Percentiles rank a stretch among this genome's conserved stretches.
phyloP scores from a whole-genome alignment of 2,329 filamentous ascomycete genomes.

The Xylaria sp. region DNA sequence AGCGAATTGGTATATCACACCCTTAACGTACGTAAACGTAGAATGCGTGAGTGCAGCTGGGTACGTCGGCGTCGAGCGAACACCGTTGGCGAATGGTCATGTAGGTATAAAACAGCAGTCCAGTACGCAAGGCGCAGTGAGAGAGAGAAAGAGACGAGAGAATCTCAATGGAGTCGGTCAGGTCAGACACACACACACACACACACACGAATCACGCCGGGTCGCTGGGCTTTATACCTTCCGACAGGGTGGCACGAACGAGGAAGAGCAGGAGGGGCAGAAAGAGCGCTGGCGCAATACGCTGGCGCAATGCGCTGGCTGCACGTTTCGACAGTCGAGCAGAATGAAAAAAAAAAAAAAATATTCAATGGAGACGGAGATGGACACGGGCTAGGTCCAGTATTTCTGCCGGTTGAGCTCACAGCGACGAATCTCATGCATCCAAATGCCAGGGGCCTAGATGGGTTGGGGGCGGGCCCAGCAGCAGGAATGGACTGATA shows the following conservation, averaged over 20 bases:
- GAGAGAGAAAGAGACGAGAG: conserved; percentile 26
- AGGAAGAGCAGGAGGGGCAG: conserved; percentile 22
- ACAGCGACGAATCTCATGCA: conserved; percentile 36
- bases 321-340: conserved; percentile 33
- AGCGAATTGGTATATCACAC: conserved; percentile 16
- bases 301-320: conserved; percentile 37
- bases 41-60: conserved; percentile 20
- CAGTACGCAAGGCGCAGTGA: no score
- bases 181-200: no score
- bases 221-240: conserved; percentile 30
- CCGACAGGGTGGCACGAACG: conserved; percentile 26
- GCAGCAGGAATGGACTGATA: conserved; percentile 31
- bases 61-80: conserved; percentile 21
- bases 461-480: conserved; percentile 35
- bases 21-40: not conserved
- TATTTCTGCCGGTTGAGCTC: conserved; percentile 38
- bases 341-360: conserved; percentile 27
- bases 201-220: conserved; percentile 22
- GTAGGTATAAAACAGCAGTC: conserved; percentile 26
- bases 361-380: conserved; percentile 31
- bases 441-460: conserved; percentile 32
- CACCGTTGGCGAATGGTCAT: conserved; percentile 23
- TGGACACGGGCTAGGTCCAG: conserved; percentile 31
- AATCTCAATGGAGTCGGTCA: conserved; percentile 24
- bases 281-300: conserved; percentile 29